Base-by-base conservation (phyloP, 116 monocot genomes). In the Posidonia oceanica region DNA sequence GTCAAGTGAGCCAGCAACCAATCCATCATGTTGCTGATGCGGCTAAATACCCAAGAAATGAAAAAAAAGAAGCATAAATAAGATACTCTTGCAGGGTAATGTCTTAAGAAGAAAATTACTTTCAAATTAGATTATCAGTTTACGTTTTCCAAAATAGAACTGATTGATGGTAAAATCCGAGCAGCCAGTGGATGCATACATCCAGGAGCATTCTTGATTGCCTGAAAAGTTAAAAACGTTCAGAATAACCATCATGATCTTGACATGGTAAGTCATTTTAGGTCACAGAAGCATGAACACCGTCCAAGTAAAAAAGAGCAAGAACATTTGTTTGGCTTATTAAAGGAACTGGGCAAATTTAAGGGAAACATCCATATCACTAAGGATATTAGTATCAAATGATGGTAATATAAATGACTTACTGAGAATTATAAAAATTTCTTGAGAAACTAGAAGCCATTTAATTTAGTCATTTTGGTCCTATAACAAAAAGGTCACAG, bases 141-240 rank as follows among this genome's bases (percentile, higher is more conserved):
- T 60, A 88, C 97, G 39, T 82, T 87, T 82, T 80, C 81, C 61
- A 99, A 66, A 44, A 99, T 78, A 68, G 84, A 74, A 61, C 75
- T 64, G 76, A 99, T 72, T 58, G 84, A 81, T 39, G 98, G 98
- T 29, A 90, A 62, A 83, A 99, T 83, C 41, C 98, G 90, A 72
- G 78, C 84, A 67, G 87, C 76, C 52, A 99, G 62, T 58, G 90
- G 84, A 16, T 74, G 77, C 74, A 93, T 63, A 59, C 93, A 99
- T 69, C 93, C 93, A 67, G 98, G 98, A 85, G 90, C 75, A 84
- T 87, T 82, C 78, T 99, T 99, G 59, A 99, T 93, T 55, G 87
- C 88, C 98, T 99, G 78, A 74, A 83, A 81, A 75, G 58, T 52
- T 21, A 63, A 36, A 39, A 63, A 60, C 5, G 5, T 52, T 41